Evolutionary conservation across 1,139 yeast species (phyloP), one percentile per base, ranked within the genome.

Genomic region (Diutina rugosa): DNA sequence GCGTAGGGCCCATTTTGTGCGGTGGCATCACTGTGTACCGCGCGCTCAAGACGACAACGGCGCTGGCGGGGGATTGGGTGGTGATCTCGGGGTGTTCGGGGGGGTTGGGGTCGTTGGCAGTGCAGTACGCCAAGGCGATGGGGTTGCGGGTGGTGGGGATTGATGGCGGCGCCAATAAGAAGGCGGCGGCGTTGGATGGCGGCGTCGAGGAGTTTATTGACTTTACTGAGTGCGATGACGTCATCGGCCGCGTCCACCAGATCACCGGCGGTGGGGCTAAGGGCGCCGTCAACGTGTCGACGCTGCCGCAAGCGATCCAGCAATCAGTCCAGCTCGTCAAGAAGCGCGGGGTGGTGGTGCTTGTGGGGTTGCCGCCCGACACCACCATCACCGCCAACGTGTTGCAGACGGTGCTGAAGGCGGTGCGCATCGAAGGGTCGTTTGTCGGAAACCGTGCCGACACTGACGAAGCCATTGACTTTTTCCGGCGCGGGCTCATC

Each of bases 21-120:
- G 95, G 93, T 51, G 95, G 95, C 72, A 80, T 87, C 72, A 87
- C 95, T 56, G 91, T 85, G 59, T 87, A 86, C 80, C 85, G 85
- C 76, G 95, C 93, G 46, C 72, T 87, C 65, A 86, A 86, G 77
- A 81, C 84, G 55, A 85, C 91, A 58, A 74, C 77, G 55, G 76
- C 84, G 63, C 65, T 63, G 56, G 82, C 91, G 56, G 95, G 93
- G 66, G 82, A 87, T 65, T 85, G 90, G 89, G 89, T 86, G 59
- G 85, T 86, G 62, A 76, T 87, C 64, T 81, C 89, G 60, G 95
- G 95, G 72, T 91, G 91, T 58, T 89, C 84, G 67, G 91, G 95
- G 70, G 95, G 95, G 65, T 79, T 87, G 65, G 95, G 95, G 60
- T 80, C 90, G 56, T 74, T 87, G 60, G 93, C 91, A 59, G 77